These are phyloP conservation scores for Suillus ampliporus DNA, from an alignment of 768 basidiomycete genomes.

Conservation along the genomic window DNA sequence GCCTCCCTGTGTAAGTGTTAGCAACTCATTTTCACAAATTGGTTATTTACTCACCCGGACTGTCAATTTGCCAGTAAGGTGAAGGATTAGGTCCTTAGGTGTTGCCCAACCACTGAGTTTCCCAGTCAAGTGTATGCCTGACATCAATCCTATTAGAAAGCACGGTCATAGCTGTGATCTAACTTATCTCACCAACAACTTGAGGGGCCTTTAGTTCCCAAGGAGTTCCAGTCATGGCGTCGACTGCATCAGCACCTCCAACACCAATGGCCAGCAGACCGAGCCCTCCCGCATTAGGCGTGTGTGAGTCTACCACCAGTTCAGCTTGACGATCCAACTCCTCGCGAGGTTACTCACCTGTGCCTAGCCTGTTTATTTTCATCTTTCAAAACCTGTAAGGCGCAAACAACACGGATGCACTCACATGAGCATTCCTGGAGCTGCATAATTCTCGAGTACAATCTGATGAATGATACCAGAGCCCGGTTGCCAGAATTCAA, in stretches of 20 bases:
- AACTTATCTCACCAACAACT: conserved; percentile 63
- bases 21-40: conserved; percentile 7
- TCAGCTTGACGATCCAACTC: not conserved
- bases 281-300: conserved; percentile 96
- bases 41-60: conserved; percentile 69
- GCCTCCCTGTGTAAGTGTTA: conserved; percentile 67
- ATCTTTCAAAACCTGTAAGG: conserved; percentile 15
- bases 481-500: conserved; percentile 98
- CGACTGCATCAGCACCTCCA: conserved; percentile 98
- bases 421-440: conserved; percentile 92
- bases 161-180: not conserved
- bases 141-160: conserved; percentile 3
- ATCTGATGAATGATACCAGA: conserved; percentile 95
- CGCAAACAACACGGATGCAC: conserved; percentile 26
- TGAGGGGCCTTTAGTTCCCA: conserved; percentile 97
- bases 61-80: conserved; percentile 92
- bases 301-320: conserved; percentile 79
- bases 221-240: conserved; percentile 96
- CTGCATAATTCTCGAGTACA: conserved; percentile 96
- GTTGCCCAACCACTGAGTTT: conserved; percentile 90
- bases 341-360: conserved; percentile 53
- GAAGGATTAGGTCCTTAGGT: conserved; percentile 94
- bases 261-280: conserved; percentile 98
- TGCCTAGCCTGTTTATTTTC: conserved; percentile 66
- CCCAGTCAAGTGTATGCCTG: conserved; percentile 89